Base-by-base conservation (phyloP, 345 rosid species). In the Erodium maritimum region DNA sequence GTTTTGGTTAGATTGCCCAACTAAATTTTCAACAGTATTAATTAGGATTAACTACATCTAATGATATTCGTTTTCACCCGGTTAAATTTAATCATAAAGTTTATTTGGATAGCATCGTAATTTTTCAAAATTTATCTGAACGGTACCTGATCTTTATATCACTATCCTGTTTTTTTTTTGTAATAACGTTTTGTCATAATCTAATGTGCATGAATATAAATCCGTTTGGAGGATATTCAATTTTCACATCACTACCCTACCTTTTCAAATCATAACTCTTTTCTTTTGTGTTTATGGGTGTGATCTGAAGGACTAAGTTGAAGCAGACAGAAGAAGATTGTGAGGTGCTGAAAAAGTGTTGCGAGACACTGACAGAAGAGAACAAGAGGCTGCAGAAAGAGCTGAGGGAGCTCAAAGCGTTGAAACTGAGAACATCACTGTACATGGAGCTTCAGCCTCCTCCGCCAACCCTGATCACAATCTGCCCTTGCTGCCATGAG, bases 251-350 rank as follows among this genome's bases (percentile, higher is more conserved):
- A n/a, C n/a, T n/a, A n/a, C n/a, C n/a, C n/a, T n/a, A n/a, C n/a
- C n/a, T n/a, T n/a, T n/a, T n/a, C n/a, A n/a, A n/a, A n/a, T n/a
- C n/a, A n/a, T n/a, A n/a, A n/a, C n/a, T n/a, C n/a, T n/a, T n/a
- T n/a, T n/a, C n/a, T n/a, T n/a, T n/a, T n/a, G n/a, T n/a, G n/a
- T n/a, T n/a, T n/a, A n/a, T n/a, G n/a, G n/a, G n/a, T n/a, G n/a
- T n/a, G n/a, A n/a, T n/a, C n/a, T n/a, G n/a, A n/a, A 84, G 91
- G 81, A 82, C 80, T 56, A 85, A 82, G 75, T 74, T 85, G 75
- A 82, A 82, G 75, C 85, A 85, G 37, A 80, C 82, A 10, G 91
- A 80, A 62, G 73, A 71, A 63, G 82, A 85, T 52, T 80, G 76
- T 59, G 84, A 80, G 67, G 67, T 80, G 19, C 54, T 82, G 61